Percentiles rank a stretch among this genome's conserved stretches.
phyloP scores from a whole-genome alignment of 352 stramenopile species.

The Phytophthora pinifolia region DNA sequence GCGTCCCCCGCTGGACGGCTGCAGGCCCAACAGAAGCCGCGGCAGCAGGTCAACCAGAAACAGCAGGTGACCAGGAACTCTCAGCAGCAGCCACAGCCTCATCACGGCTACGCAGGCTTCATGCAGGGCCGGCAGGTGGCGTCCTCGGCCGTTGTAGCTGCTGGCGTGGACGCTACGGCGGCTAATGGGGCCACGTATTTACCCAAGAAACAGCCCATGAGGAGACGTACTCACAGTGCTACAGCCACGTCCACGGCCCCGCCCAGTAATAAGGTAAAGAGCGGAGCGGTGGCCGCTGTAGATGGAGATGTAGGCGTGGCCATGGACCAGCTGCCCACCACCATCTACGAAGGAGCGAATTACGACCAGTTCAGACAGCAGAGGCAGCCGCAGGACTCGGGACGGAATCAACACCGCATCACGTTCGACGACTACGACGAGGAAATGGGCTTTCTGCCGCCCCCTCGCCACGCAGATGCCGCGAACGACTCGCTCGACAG shows the following conservation, averaged over 20 bases:
- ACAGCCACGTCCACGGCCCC: constrained; percentile 27
- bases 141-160: constrained; percentile 19
- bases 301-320: constrained; percentile 11
- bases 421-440: constrained; percentile 57
- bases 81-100: constrained; percentile 45
- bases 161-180: constrained; percentile 9
- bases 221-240: constrained; percentile 68
- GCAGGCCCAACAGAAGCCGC: constrained; percentile 44
- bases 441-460: constrained; percentile 50
- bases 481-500: constrained; percentile 47
- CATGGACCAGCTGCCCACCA: constrained; percentile 49
- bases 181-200: constrained; percentile 38
- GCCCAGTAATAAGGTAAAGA: constrained; percentile 30
- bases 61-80: constrained; percentile 38
- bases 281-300: constrained; percentile 20
- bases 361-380: constrained; percentile 34
- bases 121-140: constrained; percentile 40
- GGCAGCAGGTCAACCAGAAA: constrained; percentile 46
- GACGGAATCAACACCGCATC: constrained; percentile 58
- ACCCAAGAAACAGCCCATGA: constrained; percentile 78
- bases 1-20: constrained; percentile 46
- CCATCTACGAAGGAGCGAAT: constrained; percentile 48
- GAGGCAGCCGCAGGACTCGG: constrained; percentile 41
- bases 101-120: constrained; percentile 37
- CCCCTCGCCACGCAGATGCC: constrained; percentile 22